These are phyloP conservation scores for Paecilomyces variotii DNA, from an alignment of 2,329 filamentous ascomycete genomes.

Conservation along the genomic window DNA sequence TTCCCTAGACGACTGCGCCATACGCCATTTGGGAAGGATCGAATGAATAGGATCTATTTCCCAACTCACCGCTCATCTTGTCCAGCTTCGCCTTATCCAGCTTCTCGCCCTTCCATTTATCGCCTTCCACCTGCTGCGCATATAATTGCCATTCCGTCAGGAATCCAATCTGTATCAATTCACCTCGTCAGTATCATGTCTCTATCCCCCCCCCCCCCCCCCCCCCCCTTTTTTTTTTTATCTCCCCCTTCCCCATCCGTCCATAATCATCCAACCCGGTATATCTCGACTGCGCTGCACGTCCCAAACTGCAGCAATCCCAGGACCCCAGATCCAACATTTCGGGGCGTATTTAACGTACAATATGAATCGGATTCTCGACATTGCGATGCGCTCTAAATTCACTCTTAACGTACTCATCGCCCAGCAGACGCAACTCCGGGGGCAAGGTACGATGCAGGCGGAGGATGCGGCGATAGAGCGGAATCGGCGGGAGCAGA, in stretches of 20 bases:
- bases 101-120: slow-evolving; percentile 74
- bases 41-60: neutral
- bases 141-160: slow-evolving; percentile 95
- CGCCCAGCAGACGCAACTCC: slow-evolving; percentile 73
- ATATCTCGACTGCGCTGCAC: neutral
- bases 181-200: neutral
- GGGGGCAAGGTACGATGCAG: slow-evolving; percentile 71
- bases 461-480: slow-evolving; percentile 82
- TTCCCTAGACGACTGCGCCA: slow-evolving; percentile 51
- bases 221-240: neutral
- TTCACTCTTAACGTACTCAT: slow-evolving; percentile 88
- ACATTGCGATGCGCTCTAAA: slow-evolving; percentile 75
- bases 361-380: slow-evolving; percentile 88
- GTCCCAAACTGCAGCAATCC: neutral
- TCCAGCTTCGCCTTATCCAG: slow-evolving; percentile 76
- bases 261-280: neutral
- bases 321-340: neutral
- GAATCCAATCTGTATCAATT: slow-evolving; percentile 67
- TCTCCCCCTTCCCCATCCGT: too few relatives aligned
- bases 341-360: slow-evolving; percentile 36
- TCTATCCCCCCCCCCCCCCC: neutral
- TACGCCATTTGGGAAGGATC: too few relatives aligned
- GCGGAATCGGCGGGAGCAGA: slow-evolving; percentile 74
- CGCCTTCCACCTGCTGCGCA: slow-evolving; percentile 83
- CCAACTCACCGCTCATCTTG: slow-evolving; percentile 79